A percentile compares a stretch with the other conserved stretches of the same genome.
These are phyloP conservation scores for Castanopsis chinensis DNA, from an alignment of 306 rosid genomes.

Conservation along the genomic window DNA sequence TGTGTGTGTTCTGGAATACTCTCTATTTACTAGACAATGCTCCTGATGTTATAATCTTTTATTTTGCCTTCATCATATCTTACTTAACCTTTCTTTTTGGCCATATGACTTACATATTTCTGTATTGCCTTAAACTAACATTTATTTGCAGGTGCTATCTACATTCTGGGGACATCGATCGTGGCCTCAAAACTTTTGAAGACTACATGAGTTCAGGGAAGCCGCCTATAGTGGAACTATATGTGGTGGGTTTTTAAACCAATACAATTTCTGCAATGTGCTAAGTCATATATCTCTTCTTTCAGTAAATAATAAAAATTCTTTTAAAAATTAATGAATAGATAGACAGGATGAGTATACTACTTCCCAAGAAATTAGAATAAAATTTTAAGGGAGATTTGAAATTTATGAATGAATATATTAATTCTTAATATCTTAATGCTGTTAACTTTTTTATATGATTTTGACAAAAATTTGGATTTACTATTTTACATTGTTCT, in stretches of 20 bases:
- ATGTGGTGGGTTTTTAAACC: slow-evolving; percentile 49
- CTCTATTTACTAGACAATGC: neutral
- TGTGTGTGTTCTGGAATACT: neutral
- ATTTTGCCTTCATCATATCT: neutral
- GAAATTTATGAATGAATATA: no score
- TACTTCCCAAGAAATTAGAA: no score
- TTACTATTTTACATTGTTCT: neutral
- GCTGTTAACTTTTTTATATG: neutral
- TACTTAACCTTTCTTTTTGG: neutral
- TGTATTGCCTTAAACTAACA: slow-evolving; percentile 17
- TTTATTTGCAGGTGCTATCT: slow-evolving; percentile 71
- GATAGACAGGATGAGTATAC: no score
- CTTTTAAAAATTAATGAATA: neutral
- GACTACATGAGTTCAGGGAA: slow-evolving; percentile 41
- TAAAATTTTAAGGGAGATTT: no score
- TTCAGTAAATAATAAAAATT: neutral
- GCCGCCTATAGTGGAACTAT: slow-evolving; percentile 46
- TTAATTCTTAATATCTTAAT: neutral
- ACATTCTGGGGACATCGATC: slow-evolving; percentile 72
- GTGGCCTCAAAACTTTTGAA: slow-evolving; percentile 57
- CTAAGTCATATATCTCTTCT: slow-evolving; percentile 1
- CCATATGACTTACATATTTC: neutral
- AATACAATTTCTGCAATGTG: slow-evolving; percentile 3
- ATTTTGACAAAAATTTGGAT: neutral
- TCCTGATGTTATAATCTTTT: neutral